These are phyloP conservation scores for Podila epicladia DNA, from an alignment of 192 early-diverging fungal genomes.

Conservation along the genomic window DNA sequence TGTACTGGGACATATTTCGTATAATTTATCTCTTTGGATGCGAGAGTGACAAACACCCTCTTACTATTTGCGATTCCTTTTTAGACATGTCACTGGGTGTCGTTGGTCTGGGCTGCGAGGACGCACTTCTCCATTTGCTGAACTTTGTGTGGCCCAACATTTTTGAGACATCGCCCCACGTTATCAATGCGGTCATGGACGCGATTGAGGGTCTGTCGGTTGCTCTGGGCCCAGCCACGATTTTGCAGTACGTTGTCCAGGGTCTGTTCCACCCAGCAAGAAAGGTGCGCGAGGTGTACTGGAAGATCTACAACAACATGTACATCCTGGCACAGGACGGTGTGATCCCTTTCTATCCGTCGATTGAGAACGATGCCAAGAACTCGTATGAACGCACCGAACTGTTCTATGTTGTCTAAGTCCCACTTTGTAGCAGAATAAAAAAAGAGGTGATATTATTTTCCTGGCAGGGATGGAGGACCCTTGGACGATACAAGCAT, in stretches of 20 bases:
- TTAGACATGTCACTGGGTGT: conserved; percentile 92
- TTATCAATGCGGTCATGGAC: conserved; percentile 98
- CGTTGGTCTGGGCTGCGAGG: conserved; percentile 91
- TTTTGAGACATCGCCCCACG: conserved; percentile 96
- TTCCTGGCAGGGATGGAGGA: too few species aligned
- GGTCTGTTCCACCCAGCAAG: conserved; percentile 98
- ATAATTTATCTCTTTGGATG: background rate
- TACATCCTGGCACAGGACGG: conserved; percentile 93
- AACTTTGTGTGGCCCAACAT: conserved; percentile 99
- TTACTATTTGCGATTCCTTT: background rate
- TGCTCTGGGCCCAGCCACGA: conserved; percentile 84
- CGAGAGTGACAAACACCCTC: background rate
- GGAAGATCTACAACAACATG: conserved; percentile 98
- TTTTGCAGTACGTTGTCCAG: conserved; percentile 87
- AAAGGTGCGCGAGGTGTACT: conserved; percentile 96
- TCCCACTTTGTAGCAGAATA: background rate
- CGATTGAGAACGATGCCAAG: conserved; percentile 81
- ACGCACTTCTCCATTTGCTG: conserved; percentile 91
- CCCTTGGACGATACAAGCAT: too few species aligned
- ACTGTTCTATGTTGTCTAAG: conserved; percentile 72
- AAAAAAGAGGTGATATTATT: background rate
- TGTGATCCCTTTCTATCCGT: conserved; percentile 91
- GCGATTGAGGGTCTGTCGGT: conserved; percentile 95
- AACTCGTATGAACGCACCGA: conserved; percentile 87
- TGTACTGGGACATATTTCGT: background rate